A percentile compares a stretch with the other conserved stretches of the same genome.
Evolutionary conservation across 352 stramenopile species (phyloP).

Genomic region (Globisporangium parvum): DNA sequence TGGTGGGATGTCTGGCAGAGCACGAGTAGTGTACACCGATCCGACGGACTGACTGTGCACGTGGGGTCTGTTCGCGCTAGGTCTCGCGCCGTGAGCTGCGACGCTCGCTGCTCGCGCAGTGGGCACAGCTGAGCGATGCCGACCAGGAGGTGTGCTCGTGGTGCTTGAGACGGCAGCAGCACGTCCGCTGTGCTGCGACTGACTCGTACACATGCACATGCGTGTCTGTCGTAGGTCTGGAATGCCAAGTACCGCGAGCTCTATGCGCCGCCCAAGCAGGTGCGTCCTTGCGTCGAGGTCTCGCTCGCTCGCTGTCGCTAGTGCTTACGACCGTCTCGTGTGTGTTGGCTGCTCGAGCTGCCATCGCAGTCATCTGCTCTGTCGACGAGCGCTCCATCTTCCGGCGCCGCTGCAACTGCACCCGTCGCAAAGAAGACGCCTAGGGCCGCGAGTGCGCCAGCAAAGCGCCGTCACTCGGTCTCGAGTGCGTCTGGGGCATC

Average conservation of each 20-base stretch:
- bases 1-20: not conserved
- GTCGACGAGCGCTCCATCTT: not conserved
- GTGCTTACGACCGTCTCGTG: too few relatives aligned
- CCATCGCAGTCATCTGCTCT: too few relatives aligned
- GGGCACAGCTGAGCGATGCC: slow-evolving; percentile 18
- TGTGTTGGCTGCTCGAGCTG: too few relatives aligned
- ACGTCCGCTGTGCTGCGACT: slow-evolving; percentile 6
- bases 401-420: too few relatives aligned
- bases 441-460: not conserved
- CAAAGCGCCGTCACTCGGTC: not conserved
- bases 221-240: slow-evolving; percentile 8
- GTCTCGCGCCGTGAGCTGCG: slow-evolving; percentile 17
- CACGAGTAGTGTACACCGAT: not conserved
- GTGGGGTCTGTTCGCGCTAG: not conserved
- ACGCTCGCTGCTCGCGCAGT: slow-evolving; percentile 16
- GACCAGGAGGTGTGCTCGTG: slow-evolving; percentile 24
- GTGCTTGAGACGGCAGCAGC: too few relatives aligned
- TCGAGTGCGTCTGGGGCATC: not conserved
- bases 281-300: not conserved
- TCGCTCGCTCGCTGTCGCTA: not conserved
- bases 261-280: not conserved
- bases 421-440: slow-evolving; percentile 5
- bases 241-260: slow-evolving; percentile 8
- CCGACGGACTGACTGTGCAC: not conserved
- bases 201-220: not conserved